Evolutionary conservation across 352 stramenopile species (phyloP).

Genomic region (Globisporangium paddicum): DNA sequence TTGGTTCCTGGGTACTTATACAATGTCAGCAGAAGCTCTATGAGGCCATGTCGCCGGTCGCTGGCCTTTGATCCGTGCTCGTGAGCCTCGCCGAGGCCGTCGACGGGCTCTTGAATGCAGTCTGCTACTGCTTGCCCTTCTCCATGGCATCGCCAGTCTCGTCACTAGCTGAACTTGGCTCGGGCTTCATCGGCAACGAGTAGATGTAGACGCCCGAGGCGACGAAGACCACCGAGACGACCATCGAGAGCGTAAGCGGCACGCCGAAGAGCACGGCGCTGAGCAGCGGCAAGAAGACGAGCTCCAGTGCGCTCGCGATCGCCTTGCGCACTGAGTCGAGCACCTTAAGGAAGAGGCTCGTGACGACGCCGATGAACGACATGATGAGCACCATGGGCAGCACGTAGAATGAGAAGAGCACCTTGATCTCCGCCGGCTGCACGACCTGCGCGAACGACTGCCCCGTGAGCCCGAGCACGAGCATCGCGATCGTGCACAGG

Average conservation of each 20-base stretch:
- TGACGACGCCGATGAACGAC: conserved; percentile 76
- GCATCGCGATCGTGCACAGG: conserved; percentile 58
- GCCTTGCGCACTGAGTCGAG: conserved; percentile 79
- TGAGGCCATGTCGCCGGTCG: background rate
- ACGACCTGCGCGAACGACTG: conserved; percentile 61
- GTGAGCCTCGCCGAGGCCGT: background rate
- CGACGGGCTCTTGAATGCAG: background rate
- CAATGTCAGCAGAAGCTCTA: background rate
- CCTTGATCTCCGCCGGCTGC: conserved; percentile 33
- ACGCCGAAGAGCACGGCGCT: conserved; percentile 59
- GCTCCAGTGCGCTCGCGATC: conserved; percentile 69
- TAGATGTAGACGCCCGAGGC: conserved; percentile 79
- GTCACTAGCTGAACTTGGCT: background rate
- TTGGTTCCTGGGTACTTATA: background rate
- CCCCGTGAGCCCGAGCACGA: conserved; percentile 60
- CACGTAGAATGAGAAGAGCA: conserved; percentile 72
- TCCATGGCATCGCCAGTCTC: conserved; percentile 4
- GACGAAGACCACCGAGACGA: conserved; percentile 58
- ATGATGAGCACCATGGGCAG: conserved; percentile 83
- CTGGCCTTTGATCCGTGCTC: background rate
- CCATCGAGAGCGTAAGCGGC: conserved; percentile 47
- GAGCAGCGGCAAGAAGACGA: conserved; percentile 68
- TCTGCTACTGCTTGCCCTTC: background rate
- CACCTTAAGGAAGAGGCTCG: conserved; percentile 75
- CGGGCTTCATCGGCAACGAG: conserved; percentile 46